Evolutionary conservation across 495 filamentous ascomycete species (phyloP).

Genomic region (Penicillium manginii): DNA sequence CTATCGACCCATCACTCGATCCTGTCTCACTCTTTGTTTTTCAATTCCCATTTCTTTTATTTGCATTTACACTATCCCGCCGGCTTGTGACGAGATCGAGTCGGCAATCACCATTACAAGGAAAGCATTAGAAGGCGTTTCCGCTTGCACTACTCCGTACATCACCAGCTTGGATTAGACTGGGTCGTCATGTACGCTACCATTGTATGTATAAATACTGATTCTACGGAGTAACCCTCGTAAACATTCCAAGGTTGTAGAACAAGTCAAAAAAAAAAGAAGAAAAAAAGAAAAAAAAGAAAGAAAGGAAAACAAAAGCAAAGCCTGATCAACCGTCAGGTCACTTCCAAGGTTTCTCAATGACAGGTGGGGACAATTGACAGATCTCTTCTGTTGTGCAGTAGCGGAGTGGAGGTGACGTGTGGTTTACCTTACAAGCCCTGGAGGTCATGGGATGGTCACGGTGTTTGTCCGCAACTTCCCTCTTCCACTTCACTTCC

Average conservation of each 20-base stretch:
- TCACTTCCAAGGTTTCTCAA: conserved; percentile 5
- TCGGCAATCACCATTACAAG: conserved; percentile 2
- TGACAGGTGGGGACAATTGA: conserved; percentile 8
- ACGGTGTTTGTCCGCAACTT: not conserved
- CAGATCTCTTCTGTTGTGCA: conserved; percentile 13
- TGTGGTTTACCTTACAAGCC: too few species aligned
- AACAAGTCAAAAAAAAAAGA: too few species aligned
- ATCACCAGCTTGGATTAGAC: not conserved
- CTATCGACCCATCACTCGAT: not conserved
- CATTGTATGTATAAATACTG: not conserved
- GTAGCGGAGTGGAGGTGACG: not conserved
- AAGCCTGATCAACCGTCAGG: not conserved
- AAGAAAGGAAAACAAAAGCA: too few species aligned
- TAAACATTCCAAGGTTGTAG: too few species aligned
- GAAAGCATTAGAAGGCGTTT: conserved; percentile 22
- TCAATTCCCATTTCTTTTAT: conserved; percentile 1
- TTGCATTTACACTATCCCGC: not conserved
- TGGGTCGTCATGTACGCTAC: conserved; percentile 9
- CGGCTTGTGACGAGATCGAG: conserved; percentile 17
- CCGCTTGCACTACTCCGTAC: not conserved
- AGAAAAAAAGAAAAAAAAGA: too few species aligned
- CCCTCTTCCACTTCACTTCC: not conserved
- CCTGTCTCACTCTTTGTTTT: not conserved
- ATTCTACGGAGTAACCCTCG: too few species aligned
- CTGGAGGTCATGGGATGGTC: too few species aligned